Evolutionary conservation across 75 land plant genomes (phyloP).

Genomic region (Adiantum capillusveneris): DNA sequence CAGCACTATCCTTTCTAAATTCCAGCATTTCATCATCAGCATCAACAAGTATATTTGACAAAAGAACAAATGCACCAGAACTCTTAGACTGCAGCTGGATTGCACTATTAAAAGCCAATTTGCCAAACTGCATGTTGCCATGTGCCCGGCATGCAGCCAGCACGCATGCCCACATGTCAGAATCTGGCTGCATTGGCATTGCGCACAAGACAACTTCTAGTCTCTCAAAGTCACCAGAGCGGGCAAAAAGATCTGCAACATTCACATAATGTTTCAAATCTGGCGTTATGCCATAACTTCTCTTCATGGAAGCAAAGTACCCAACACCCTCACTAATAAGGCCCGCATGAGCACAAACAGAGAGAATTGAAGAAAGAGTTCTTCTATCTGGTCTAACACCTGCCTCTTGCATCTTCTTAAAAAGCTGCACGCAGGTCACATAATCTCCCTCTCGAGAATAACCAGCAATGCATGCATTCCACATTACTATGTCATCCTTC

Average conservation of each 20-base stretch:
- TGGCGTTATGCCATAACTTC: constrained; percentile 29
- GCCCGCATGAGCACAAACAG: constrained; percentile 55
- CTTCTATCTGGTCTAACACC: constrained; percentile 43
- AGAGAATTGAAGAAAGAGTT: constrained; percentile 45
- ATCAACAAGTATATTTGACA: background rate
- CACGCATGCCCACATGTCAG: constrained; percentile 52
- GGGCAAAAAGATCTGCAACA: constrained; percentile 49
- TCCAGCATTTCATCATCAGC: background rate
- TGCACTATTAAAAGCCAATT: constrained; percentile 40
- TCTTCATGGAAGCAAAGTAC: constrained; percentile 37
- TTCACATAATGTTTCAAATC: constrained; percentile 47
- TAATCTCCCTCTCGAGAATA: constrained; percentile 43
- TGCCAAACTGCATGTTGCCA: constrained; percentile 34
- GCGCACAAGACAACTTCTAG: constrained; percentile 29
- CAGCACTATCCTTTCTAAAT: background rate
- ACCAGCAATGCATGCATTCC: constrained; percentile 62
- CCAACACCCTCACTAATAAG: constrained; percentile 31
- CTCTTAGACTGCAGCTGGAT: background rate
- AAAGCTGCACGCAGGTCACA: constrained; percentile 19
- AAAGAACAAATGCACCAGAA: background rate
- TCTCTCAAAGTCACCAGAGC: constrained; percentile 39
- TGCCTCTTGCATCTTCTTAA: constrained; percentile 32
- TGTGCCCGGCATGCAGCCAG: constrained; percentile 43
- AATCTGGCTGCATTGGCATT: constrained; percentile 29
- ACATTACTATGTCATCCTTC: constrained; percentile 23